phyloP scores from a whole-genome alignment of 352 stramenopile species.

The Phytophthora sp. region DNA sequence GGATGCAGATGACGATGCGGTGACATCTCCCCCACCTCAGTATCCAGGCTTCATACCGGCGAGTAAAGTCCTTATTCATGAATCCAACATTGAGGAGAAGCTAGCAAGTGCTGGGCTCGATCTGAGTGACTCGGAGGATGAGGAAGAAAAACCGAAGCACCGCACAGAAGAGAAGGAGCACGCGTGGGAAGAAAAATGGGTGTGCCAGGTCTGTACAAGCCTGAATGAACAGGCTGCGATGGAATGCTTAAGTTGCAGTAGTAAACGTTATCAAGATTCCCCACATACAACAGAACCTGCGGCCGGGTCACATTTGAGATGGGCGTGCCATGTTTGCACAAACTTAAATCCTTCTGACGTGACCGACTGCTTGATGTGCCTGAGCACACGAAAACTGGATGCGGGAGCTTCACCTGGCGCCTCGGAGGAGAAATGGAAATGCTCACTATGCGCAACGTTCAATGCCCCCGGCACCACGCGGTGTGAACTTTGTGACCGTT shows the following conservation, averaged over 20 bases:
- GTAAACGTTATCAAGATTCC: conserved; percentile 15
- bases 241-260: conserved; percentile 30
- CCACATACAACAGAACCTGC: not conserved
- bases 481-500: conserved; percentile 36
- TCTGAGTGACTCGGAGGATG: conserved; percentile 60
- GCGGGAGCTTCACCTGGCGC: not conserved
- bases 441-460: conserved; percentile 29
- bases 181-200: conserved; percentile 33
- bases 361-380: conserved; percentile 32
- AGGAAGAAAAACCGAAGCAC: conserved; percentile 28
- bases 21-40: not conserved
- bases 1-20: conserved; percentile 5
- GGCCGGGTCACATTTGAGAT: conserved; percentile 17
- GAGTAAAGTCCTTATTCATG: conserved; percentile 32
- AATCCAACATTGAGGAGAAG: conserved; percentile 43
- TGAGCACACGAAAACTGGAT: conserved; percentile 8
- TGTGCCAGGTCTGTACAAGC: conserved; percentile 40
- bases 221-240: conserved; percentile 28
- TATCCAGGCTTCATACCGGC: conserved; percentile 35
- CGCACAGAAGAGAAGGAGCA: conserved; percentile 8
- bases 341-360: conserved; percentile 31
- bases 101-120: conserved; percentile 53
- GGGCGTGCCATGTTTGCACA: conserved; percentile 39
- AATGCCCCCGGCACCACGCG: conserved; percentile 22
- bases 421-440: conserved; percentile 27